A percentile compares a stretch with the other conserved stretches of the same genome.
These are phyloP conservation scores for Mycena sanguinolenta DNA, from an alignment of 768 basidiomycete genomes.

Conservation along the genomic window DNA sequence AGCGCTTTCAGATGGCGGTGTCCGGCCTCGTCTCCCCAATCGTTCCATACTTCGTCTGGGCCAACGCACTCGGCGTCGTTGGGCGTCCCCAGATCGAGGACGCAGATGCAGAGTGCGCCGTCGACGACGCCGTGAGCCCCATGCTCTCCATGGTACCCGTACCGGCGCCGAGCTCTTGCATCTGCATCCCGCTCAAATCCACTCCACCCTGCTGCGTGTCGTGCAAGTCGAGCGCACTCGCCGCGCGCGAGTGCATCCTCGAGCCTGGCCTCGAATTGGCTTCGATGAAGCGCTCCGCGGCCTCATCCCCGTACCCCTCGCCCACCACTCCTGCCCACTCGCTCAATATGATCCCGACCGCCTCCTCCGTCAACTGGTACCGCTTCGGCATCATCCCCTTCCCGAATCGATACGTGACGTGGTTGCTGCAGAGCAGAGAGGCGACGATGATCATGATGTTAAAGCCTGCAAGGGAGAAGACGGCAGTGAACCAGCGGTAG, in stretches of 20 bases:
- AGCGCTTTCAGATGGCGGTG: conserved; percentile 2
- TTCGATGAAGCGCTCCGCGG: too few relatives aligned
- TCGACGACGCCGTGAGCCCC: not conserved
- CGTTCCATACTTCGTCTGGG: conserved; percentile 9
- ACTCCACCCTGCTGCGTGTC: not conserved
- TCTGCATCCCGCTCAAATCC: not conserved
- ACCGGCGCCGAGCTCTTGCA: too few relatives aligned
- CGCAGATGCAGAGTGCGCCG: not conserved
- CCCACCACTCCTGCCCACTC: conserved; percentile 76
- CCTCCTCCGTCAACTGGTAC: conserved; percentile 77
- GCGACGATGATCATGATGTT: conserved; percentile 75
- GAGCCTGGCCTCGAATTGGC: too few relatives aligned
- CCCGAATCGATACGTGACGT: conserved; percentile 88
- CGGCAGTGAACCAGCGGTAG: conserved; percentile 71
- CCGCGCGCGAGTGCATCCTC: conserved; percentile 44
- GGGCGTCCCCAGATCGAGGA: not conserved
- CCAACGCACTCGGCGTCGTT: too few relatives aligned
- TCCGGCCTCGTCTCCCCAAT: conserved; percentile 13
- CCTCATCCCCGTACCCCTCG: too few relatives aligned
- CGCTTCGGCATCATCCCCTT: conserved; percentile 92
- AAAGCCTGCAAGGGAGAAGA: conserved; percentile 76
- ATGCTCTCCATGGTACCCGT: not conserved
- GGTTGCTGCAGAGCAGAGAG: conserved; percentile 80
- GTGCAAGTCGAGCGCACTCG: conserved; percentile 9
- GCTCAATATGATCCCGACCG: conserved; percentile 88